Percentiles rank a stretch among this genome's conserved stretches.
phyloP scores from a whole-genome alignment of 805 yeast species.

The Teunomyces tritomae region DNA sequence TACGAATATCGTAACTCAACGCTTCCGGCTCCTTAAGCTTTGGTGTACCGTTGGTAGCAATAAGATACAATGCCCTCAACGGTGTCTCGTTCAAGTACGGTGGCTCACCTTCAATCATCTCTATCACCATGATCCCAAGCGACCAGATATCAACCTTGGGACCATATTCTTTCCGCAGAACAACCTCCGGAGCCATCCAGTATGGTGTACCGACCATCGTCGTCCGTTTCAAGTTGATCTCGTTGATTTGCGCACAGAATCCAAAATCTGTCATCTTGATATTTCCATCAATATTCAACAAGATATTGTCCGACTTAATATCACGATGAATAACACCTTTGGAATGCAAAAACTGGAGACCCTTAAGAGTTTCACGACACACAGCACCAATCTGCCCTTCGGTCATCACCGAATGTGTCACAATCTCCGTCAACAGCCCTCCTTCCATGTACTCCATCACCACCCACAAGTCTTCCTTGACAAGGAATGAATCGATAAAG shows the following conservation, averaged over 20 bases:
- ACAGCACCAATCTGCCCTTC: constrained; percentile 96
- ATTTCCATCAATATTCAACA: constrained; percentile 79
- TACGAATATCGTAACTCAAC: constrained; percentile 60
- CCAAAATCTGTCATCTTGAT: constrained; percentile 95
- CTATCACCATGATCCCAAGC: constrained; percentile 95
- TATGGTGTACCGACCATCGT: constrained; percentile 99
- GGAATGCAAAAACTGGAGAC: constrained; percentile 82
- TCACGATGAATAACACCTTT: constrained; percentile 95
- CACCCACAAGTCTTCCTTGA: constrained; percentile 88
- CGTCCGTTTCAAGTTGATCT: constrained; percentile 79
- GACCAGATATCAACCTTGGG: constrained; percentile 98
- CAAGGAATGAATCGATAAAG: constrained; percentile 74
- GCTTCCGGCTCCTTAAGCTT: constrained; percentile 84
- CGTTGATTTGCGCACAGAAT: constrained; percentile 85
- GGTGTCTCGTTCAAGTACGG: constrained; percentile 97
- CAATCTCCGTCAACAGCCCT: constrained; percentile 93
- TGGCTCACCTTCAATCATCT: constrained; percentile 99
- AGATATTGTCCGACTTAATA: constrained; percentile 90
- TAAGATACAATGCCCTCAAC: constrained; percentile 84
- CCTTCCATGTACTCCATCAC: constrained; percentile 99
- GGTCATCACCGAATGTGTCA: constrained; percentile 82
- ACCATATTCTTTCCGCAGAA: constrained; percentile 90
- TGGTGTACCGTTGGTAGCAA: constrained; percentile 97
- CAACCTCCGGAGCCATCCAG: constrained; percentile 99
- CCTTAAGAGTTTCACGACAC: constrained; percentile 84